phyloP scores from a whole-genome alignment of 257 asterid genomes.

The Salvia miltiorrhiza region DNA sequence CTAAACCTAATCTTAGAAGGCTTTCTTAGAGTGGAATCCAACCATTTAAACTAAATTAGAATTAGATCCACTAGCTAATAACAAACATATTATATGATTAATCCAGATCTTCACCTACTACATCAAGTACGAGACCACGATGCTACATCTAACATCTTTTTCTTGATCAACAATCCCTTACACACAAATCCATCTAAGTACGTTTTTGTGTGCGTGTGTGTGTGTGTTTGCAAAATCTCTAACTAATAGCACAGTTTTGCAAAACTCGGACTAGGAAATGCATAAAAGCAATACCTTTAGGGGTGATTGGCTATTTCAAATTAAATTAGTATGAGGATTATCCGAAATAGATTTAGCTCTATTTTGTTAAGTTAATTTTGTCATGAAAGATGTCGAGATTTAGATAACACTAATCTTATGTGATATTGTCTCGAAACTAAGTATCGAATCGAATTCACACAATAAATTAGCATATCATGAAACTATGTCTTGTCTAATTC shows the following conservation, averaged over 20 bases:
- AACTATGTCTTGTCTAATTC: too few relatives aligned
- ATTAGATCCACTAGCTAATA: constrained; percentile 17
- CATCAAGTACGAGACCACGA: background rate
- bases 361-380: too few relatives aligned
- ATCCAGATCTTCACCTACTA: background rate
- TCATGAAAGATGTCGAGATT: too few relatives aligned
- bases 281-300: background rate
- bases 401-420: too few relatives aligned
- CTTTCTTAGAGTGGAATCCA: constrained; percentile 29
- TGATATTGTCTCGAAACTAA: too few relatives aligned
- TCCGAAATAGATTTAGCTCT: too few relatives aligned
- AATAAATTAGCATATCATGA: too few relatives aligned
- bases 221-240: too few relatives aligned
- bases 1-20: constrained; percentile 18
- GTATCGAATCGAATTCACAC: too few relatives aligned
- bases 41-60: constrained; percentile 27
- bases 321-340: too few relatives aligned
- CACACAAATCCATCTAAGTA: background rate
- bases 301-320: too few relatives aligned
- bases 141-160: background rate
- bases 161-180: background rate
- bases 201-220: background rate
- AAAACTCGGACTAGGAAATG: background rate
- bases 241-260: background rate
- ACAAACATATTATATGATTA: background rate